phyloP scores from a whole-genome alignment of 495 filamentous ascomycete species.

The Podospora fimiseda region DNA sequence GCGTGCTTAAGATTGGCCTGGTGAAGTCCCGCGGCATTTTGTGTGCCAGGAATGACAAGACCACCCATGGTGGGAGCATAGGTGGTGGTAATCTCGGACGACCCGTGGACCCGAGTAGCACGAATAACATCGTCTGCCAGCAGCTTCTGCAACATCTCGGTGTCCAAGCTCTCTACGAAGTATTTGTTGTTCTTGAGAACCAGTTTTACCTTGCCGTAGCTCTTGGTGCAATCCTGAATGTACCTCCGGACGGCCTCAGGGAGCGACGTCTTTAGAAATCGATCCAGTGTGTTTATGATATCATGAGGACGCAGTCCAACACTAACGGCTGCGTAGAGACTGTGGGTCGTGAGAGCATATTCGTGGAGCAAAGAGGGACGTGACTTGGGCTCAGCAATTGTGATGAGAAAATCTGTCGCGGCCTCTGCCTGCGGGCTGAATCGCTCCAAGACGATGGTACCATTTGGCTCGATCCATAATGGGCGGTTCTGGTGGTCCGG shows the following conservation, averaged over 20 bases:
- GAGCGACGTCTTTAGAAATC: slow-evolving; percentile 78
- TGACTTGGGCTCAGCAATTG: slow-evolving; percentile 88
- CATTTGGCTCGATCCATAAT: slow-evolving; percentile 83
- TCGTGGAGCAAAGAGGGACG: slow-evolving; percentile 86
- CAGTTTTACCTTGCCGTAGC: slow-evolving; percentile 91
- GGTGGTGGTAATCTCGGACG: slow-evolving; percentile 66
- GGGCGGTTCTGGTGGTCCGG: slow-evolving; percentile 82
- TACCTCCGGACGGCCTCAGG: slow-evolving; percentile 71
- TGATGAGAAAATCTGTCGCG: slow-evolving; percentile 91
- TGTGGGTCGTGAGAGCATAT: slow-evolving; percentile 85
- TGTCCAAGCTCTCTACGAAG: slow-evolving; percentile 86
- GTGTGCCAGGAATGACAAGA: slow-evolving; percentile 90
- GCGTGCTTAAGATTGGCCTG: slow-evolving; percentile 48
- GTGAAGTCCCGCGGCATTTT: slow-evolving; percentile 78
- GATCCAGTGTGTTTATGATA: slow-evolving; percentile 81
- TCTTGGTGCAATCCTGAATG: slow-evolving; percentile 76
- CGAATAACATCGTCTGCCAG: slow-evolving; percentile 53
- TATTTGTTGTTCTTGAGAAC: slow-evolving; percentile 91
- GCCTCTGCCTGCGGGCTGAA: slow-evolving; percentile 79
- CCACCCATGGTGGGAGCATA: slow-evolving; percentile 83
- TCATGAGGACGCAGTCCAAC: slow-evolving; percentile 81
- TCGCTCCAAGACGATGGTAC: slow-evolving; percentile 89
- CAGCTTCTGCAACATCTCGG: slow-evolving; percentile 74
- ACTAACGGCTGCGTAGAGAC: slow-evolving; percentile 89
- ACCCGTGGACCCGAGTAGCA: slow-evolving; percentile 40